These are phyloP conservation scores for Symbiodinium natans DNA, from an alignment of 73 alveolate species.

Conservation along the genomic window DNA sequence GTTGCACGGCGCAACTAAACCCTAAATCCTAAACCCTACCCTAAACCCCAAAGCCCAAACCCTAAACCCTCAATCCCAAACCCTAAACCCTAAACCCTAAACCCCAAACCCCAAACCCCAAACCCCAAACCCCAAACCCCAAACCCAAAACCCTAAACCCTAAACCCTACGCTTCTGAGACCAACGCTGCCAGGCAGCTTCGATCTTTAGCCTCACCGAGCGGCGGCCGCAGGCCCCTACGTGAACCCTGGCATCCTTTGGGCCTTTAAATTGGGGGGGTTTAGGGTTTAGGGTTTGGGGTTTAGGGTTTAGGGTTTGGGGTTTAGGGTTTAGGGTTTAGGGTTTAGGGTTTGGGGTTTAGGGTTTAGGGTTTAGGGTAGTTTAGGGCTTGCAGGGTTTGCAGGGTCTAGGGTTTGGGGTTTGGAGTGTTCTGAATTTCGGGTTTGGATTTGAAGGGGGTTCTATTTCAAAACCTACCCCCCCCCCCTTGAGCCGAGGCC, in stretches of 20 bases:
- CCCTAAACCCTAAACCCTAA: too few relatives aligned
- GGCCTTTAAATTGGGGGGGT: background rate
- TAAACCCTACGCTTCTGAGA: background rate
- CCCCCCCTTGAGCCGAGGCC: too few relatives aligned
- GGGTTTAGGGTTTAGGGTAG: background rate
- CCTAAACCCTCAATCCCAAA: background rate
- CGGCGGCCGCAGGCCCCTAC: slow-evolving; percentile 3
- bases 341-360: too few relatives aligned
- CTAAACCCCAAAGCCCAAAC: background rate
- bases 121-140: background rate
- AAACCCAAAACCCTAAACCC: background rate
- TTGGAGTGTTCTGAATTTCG: background rate
- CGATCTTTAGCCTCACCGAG: slow-evolving; percentile 34
- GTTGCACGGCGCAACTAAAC: too few relatives aligned
- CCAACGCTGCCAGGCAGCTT: background rate
- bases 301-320: background rate
- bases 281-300: background rate
- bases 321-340: background rate
- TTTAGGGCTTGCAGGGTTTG: background rate
- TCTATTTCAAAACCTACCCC: too few relatives aligned
- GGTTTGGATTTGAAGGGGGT: too few relatives aligned
- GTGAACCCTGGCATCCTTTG: too few relatives aligned
- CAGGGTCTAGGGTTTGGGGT: background rate
- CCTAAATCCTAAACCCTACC: too few relatives aligned
- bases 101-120: background rate